phyloP scores from a whole-genome alignment of 176 grass and related monocot genomes.

The Oryza rufipogon region DNA sequence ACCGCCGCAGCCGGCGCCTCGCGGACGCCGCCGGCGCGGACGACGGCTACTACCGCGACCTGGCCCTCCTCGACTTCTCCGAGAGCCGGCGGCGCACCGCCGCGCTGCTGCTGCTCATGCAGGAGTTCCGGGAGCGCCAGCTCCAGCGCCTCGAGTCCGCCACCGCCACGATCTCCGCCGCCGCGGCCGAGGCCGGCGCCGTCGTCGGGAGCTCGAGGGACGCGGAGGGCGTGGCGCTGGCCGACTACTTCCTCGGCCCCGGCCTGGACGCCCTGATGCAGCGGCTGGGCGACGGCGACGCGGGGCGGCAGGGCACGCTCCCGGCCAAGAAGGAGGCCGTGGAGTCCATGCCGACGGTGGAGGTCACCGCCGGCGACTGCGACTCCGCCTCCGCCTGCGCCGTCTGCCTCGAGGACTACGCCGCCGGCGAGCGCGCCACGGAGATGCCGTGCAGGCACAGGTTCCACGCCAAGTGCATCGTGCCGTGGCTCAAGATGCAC shows the following conservation, averaged over 20 bases:
- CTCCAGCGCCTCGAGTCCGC: slow-evolving; percentile 50
- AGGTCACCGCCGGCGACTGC: slow-evolving; percentile 35
- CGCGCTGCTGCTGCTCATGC: slow-evolving; percentile 53
- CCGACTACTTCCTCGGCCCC: slow-evolving; percentile 71
- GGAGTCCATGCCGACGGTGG: slow-evolving; percentile 69
- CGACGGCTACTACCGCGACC: slow-evolving; percentile 28
- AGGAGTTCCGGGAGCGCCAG: slow-evolving; percentile 55
- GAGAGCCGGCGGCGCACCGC: slow-evolving; percentile 51
- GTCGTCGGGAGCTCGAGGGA: neutral
- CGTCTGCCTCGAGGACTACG: slow-evolving; percentile 85
- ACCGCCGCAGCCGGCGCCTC: slow-evolving; percentile 33
- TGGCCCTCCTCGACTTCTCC: slow-evolving; percentile 33
- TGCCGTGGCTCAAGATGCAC: slow-evolving; percentile 88
- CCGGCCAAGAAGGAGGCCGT: slow-evolving; percentile 80
- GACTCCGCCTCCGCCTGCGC: slow-evolving; percentile 53
- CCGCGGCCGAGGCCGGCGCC: slow-evolving; percentile 24
- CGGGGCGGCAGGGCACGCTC: slow-evolving; percentile 54
- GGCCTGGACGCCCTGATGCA: slow-evolving; percentile 72
- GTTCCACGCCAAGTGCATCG: slow-evolving; percentile 77
- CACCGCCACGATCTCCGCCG: neutral
- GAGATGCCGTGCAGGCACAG: slow-evolving; percentile 90
- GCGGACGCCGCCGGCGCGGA: slow-evolving; percentile 6
- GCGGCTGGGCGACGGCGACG: slow-evolving; percentile 59
- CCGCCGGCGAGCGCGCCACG: slow-evolving; percentile 52
- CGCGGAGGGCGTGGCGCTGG: slow-evolving; percentile 43